Conservation (phyloP, 1,139 yeast genomes). For the Ogataea hybrid region DNA sequence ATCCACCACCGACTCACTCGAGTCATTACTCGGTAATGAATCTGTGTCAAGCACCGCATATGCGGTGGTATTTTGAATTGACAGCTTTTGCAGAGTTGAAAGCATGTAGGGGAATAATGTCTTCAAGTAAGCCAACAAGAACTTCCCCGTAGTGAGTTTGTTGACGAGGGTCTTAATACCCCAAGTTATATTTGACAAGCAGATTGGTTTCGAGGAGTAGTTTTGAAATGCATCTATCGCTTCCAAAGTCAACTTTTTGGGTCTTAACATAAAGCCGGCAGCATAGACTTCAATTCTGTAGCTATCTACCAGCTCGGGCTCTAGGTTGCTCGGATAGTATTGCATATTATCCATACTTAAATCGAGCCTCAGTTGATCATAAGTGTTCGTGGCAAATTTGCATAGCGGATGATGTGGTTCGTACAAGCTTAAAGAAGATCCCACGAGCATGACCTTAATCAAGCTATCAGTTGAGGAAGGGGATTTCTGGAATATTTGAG, state of each 20-base stretch:
- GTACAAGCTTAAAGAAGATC: conserved; percentile 25
- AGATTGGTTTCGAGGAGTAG: conserved; percentile 26
- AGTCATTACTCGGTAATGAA: conserved; percentile 14
- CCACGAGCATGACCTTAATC: conserved; percentile 35
- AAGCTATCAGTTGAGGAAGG: conserved; percentile 31
- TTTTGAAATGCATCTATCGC: conserved; percentile 32
- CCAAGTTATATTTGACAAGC: conserved; percentile 35
- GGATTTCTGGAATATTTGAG: conserved; percentile 20
- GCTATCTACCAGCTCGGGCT: conserved; percentile 28
- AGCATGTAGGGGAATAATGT: conserved; percentile 21
- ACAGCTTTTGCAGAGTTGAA: conserved; percentile 13
- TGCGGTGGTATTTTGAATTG: conserved; percentile 2
- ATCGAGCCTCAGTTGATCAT: conserved; percentile 27
- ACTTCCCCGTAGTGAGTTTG: conserved; percentile 20
- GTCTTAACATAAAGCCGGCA: conserved; percentile 43
- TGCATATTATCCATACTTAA: conserved; percentile 25
- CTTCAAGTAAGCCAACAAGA: conserved; percentile 18
- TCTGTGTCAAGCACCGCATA: conserved; percentile 6
- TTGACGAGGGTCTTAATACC: conserved; percentile 35
- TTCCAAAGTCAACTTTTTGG: conserved; percentile 36
- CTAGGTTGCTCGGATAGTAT: conserved; percentile 28
- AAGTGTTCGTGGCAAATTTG: conserved; percentile 35
- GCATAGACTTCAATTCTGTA: conserved; percentile 41
- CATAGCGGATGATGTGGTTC: conserved; percentile 44
- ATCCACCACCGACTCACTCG: conserved; percentile 19